Base-by-base conservation (phyloP, 225 moss, liverwort and hornwort genomes). In the Marchantia polymorpha region DNA sequence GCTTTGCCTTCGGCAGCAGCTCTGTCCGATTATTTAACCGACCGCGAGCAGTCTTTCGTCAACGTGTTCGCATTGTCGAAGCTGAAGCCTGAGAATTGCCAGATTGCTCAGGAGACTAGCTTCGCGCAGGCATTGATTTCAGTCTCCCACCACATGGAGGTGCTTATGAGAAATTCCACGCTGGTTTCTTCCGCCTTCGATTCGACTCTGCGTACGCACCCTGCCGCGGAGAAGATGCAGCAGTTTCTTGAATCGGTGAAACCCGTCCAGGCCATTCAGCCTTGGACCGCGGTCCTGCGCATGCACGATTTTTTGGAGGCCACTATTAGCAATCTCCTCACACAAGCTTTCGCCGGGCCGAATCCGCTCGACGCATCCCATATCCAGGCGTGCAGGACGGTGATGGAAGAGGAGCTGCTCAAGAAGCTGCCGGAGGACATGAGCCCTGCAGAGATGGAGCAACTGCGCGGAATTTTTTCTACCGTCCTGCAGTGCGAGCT, bases 201-300 rank as follows among this genome's bases (percentile, higher is more conserved):
- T 75, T 22, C 31, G 13, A 17, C 75, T 75, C 58, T 10, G 51
- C 72, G 65, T 50, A 69, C 74, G 27, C 78, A 77, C 61, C 68
- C 54, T 16, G 75, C 80, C 0, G 69, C 77, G 46, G 77, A 83
- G 30, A 75, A 72, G 52, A 83, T 83, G 86, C 78, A 81, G 74
- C 83, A 83, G 75, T 67, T 79, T 1, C 77, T 83, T 0, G 77
- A 78, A 51, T 65, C 73, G 7, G 86, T 75, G 26, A 79, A 81
- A 26, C 63, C 76, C 7, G 64, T 68, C 55, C 78, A 75, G 22
- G 81, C 66, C 22, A 69, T 81, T 55, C 19, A 74, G 27, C 68
- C 86, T n/a, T 86, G 80, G 85, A 77, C 72, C 10, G 80, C 72
- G 47, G 64, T 83, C 74, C 74, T 86, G 3, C 83, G 78, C 17